These are phyloP conservation scores for Metschnikowia drakensbergensis DNA, from an alignment of 805 yeast species.

Conservation along the genomic window DNA sequence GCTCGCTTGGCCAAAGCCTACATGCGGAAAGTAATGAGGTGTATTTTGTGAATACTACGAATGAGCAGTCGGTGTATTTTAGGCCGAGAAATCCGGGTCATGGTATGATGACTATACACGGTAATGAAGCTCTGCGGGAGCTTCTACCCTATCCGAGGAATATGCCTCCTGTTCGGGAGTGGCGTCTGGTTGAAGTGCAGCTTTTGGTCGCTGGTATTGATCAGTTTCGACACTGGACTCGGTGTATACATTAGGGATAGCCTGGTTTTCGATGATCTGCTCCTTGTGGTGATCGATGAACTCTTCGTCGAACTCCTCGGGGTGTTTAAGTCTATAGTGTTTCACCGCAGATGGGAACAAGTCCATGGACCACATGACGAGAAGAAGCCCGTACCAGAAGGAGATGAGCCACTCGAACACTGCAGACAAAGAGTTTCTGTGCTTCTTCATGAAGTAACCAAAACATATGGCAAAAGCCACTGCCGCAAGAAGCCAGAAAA, in stretches of 20 bases:
- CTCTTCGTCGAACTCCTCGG: slow-evolving; percentile 21
- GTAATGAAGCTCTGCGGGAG: not conserved
- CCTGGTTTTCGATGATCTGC: not conserved
- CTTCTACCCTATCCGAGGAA: not conserved
- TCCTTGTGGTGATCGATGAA: slow-evolving; percentile 21
- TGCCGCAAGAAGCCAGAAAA: slow-evolving; percentile 64
- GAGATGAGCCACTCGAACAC: slow-evolving; percentile 82
- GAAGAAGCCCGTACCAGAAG: slow-evolving; percentile 76
- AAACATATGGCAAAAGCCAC: slow-evolving; percentile 66
- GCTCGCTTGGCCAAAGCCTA: not conserved
- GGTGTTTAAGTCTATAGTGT: slow-evolving; percentile 28
- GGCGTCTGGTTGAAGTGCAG: not conserved
- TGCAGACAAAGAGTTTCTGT: slow-evolving; percentile 48
- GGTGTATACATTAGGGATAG: not conserved
- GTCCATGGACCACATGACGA: slow-evolving; percentile 63
- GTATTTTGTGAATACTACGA: too few species aligned
- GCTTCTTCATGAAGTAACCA: slow-evolving; percentile 40
- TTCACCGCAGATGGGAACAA: slow-evolving; percentile 57
- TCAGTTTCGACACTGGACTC: not conserved
- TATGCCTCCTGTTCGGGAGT: not conserved
- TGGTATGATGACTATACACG: not conserved
- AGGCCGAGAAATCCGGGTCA: not conserved
- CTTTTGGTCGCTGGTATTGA: not conserved
- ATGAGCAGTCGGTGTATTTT: too few species aligned
- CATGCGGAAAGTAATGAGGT: not conserved